A percentile compares a stretch with the other conserved stretches of the same genome.
phyloP scores from a whole-genome alignment of 2,329 filamentous ascomycete species.

The Coniochaeta sp. region DNA sequence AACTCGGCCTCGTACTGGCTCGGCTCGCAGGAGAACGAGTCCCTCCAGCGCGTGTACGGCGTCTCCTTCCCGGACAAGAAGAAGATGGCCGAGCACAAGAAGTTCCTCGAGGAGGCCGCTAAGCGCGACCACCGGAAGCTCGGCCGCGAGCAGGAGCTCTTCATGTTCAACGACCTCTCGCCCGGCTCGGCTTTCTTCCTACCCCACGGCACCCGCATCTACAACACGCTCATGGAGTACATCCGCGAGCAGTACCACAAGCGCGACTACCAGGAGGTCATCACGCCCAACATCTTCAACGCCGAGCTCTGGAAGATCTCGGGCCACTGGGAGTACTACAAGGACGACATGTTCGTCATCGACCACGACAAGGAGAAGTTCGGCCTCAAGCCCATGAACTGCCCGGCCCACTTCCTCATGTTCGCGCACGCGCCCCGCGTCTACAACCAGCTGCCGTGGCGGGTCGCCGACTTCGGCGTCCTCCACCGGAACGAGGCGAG shows the following conservation, averaged over 20 bases:
- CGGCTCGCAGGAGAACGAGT: slow-evolving; percentile 88
- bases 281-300: slow-evolving; percentile 95
- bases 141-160: slow-evolving; percentile 91
- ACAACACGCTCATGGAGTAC: slow-evolving; percentile 78
- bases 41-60: slow-evolving; percentile 91
- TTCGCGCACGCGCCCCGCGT: slow-evolving; percentile 77
- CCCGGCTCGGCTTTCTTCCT: slow-evolving; percentile 90
- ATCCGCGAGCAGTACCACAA: slow-evolving; percentile 85
- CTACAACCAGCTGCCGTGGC: slow-evolving; percentile 83
- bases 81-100: slow-evolving; percentile 83
- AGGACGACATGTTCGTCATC: slow-evolving; percentile 83
- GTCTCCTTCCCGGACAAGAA: slow-evolving; percentile 96
- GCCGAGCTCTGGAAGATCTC: slow-evolving; percentile 88
- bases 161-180: slow-evolving; percentile 93
- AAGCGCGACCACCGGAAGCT: slow-evolving; percentile 94
- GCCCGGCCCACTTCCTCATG: slow-evolving; percentile 86
- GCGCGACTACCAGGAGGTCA: slow-evolving; percentile 90
- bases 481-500: slow-evolving; percentile 94
- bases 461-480: slow-evolving; percentile 93
- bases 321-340: slow-evolving; percentile 89
- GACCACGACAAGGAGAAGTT: slow-evolving; percentile 66
- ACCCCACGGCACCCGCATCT: slow-evolving; percentile 87
- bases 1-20: slow-evolving; percentile 68
- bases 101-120: slow-evolving; percentile 94
- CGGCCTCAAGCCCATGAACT: slow-evolving; percentile 96